These are phyloP conservation scores for Ophiocordyceps camponoti-floridani DNA, from an alignment of 2,329 filamentous ascomycete genomes.

Conservation along the genomic window DNA sequence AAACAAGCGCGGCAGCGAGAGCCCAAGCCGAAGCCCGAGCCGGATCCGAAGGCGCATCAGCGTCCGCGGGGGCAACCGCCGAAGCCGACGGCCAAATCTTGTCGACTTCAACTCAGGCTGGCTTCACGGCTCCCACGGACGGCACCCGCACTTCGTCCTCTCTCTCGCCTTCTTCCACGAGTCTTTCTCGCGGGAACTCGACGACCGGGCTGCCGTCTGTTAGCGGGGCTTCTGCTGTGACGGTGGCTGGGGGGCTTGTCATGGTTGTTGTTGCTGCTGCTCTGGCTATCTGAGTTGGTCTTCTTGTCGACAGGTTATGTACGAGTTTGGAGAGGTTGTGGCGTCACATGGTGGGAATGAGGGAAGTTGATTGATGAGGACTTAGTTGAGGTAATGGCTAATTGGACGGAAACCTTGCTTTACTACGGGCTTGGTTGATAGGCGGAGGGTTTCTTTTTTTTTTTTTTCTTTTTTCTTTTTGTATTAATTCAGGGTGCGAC, in stretches of 20 bases:
- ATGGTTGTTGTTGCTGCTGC: neutral
- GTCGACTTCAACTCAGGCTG: neutral
- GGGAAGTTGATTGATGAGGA: neutral
- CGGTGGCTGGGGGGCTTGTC: conserved; percentile 6
- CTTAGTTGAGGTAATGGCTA: neutral
- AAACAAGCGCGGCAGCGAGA: neutral
- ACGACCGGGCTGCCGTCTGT: neutral
- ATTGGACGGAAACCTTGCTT: too few species aligned
- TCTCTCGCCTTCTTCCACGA: neutral
- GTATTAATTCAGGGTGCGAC: neutral
- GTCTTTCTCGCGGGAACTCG: neutral
- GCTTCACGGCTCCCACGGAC: neutral
- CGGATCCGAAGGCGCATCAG: neutral
- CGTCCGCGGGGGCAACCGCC: neutral
- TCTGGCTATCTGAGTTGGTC: neutral
- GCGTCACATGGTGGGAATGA: too few species aligned
- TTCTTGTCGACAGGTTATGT: neutral
- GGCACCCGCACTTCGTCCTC: neutral
- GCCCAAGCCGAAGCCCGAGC: neutral
- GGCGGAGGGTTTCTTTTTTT: neutral
- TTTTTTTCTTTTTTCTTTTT: neutral
- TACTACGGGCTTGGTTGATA: neutral
- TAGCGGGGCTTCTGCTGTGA: neutral
- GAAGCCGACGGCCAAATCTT: neutral
- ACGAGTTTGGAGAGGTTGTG: neutral